phyloP scores from a whole-genome alignment of 2,329 filamentous ascomycete genomes.

The Arthrobotrys entomopaga region DNA sequence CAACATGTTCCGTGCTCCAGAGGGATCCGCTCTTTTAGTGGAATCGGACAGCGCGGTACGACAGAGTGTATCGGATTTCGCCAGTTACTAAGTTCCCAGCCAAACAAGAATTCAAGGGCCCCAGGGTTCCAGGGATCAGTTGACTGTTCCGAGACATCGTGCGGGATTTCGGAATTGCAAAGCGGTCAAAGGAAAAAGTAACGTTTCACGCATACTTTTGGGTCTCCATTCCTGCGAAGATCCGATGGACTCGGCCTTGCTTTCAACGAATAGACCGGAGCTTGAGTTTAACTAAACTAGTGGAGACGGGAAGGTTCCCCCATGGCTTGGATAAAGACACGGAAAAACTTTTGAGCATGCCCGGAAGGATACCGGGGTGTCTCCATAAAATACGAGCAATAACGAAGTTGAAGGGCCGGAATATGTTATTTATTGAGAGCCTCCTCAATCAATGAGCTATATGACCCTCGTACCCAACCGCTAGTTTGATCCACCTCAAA shows the following conservation, averaged over 20 bases:
- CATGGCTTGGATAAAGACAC: conserved; percentile 48
- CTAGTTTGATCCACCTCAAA: conserved; percentile 48
- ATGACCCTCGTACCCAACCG: conserved; percentile 29
- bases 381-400: conserved; percentile 50
- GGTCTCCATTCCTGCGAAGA: conserved; percentile 32
- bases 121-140: conserved; percentile 32
- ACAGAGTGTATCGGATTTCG: conserved; percentile 41
- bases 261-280: conserved; percentile 41
- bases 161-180: conserved; percentile 55
- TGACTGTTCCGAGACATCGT: conserved; percentile 51
- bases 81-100: conserved; percentile 23
- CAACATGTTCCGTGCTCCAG: conserved; percentile 35
- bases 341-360: conserved; percentile 52
- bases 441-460: too few species aligned
- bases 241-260: conserved; percentile 34
- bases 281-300: conserved; percentile 23
- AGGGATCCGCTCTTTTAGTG: conserved; percentile 12
- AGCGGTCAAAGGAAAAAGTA: conserved; percentile 50
- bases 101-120: conserved; percentile 8
- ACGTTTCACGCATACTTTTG: conserved; percentile 45
- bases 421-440: too few species aligned
- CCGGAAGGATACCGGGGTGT: conserved; percentile 22
- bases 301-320: conserved; percentile 38
- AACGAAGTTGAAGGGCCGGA: conserved; percentile 18
- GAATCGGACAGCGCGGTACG: conserved; percentile 20